phyloP scores from a whole-genome alignment of 495 filamentous ascomycete genomes.

The Bacidia rubella region DNA sequence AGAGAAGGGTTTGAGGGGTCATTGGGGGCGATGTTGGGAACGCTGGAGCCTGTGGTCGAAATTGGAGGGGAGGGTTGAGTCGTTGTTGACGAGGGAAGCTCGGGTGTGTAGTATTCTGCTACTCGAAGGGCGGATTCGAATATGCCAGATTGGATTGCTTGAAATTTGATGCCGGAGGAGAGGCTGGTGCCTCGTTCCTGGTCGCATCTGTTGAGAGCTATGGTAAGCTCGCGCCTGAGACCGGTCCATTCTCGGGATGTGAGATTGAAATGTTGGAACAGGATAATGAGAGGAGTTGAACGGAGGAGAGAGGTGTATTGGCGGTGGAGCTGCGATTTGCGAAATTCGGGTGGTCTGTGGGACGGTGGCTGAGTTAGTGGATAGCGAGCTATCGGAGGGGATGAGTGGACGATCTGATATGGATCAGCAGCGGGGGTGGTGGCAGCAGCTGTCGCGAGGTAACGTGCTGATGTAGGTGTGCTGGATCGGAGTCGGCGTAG shows the following conservation, averaged over 20 bases:
- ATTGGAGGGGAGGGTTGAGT: conserved; percentile 20
- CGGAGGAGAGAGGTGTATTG: conserved; percentile 88
- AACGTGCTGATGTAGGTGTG: conserved; percentile 15
- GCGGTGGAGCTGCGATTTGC: conserved; percentile 89
- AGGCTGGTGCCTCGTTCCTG: conserved; percentile 28
- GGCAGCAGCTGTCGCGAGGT: conserved; percentile 24
- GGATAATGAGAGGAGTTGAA: conserved; percentile 72
- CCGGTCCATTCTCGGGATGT: conserved; percentile 75
- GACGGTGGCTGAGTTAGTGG: conserved; percentile 77
- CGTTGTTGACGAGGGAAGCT: conserved; percentile 5
- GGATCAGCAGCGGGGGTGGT: conserved; percentile 37
- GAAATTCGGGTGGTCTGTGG: conserved; percentile 67
- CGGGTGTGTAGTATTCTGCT: conserved; percentile 72
- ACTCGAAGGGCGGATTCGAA: conserved; percentile 72
- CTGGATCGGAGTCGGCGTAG: conserved; percentile 6
- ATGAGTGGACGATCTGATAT: conserved; percentile 39
- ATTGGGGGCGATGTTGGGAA: conserved; percentile 15
- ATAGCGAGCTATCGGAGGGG: conserved; percentile 37
- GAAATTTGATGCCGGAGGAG: conserved; percentile 52
- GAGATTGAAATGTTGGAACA: conserved; percentile 97
- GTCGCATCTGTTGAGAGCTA: conserved; percentile 56
- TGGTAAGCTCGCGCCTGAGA: conserved; percentile 65
- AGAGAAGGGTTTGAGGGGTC: conserved; percentile 31
- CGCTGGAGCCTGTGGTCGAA: conserved; percentile 20
- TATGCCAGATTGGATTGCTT: conserved; percentile 76